Evolutionary conservation across 2,329 filamentous ascomycete genomes (phyloP).

Genomic region (Trichoderma gracile): DNA sequence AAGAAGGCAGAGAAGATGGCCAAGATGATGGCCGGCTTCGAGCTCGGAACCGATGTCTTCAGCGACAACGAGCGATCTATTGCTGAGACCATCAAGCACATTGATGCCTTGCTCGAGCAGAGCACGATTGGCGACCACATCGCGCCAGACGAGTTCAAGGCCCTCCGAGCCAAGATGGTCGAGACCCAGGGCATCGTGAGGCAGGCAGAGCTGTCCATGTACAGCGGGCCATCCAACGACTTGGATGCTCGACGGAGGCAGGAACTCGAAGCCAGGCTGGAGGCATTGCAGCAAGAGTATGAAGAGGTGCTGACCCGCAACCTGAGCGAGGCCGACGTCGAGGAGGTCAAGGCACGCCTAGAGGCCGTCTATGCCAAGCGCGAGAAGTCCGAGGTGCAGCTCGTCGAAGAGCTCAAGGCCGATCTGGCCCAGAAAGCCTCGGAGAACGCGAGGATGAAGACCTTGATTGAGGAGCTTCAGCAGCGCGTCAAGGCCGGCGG

Average conservation of each 20-base stretch:
- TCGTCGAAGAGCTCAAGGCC: constrained; percentile 73
- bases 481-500: constrained; percentile 66
- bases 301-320: constrained; percentile 80
- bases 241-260: constrained; percentile 67
- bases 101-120: constrained; percentile 76
- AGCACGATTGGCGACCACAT: constrained; percentile 76
- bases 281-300: constrained; percentile 76
- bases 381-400: constrained; percentile 69
- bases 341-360: constrained; percentile 79
- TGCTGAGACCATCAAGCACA: constrained; percentile 76
- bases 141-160: constrained; percentile 76
- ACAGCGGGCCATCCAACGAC: constrained; percentile 65
- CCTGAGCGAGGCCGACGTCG: constrained; percentile 73
- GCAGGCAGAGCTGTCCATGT: constrained; percentile 86
- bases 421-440: constrained; percentile 76
- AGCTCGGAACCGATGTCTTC: constrained; percentile 88
- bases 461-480: constrained; percentile 78
- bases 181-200: constrained; percentile 91
- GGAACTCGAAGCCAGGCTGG: constrained; percentile 75
- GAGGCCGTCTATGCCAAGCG: constrained; percentile 75
- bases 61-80: constrained; percentile 90
- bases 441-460: constrained; percentile 79
- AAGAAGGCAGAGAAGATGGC: constrained; percentile 99
- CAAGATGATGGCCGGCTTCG: constrained; percentile 99
- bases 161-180: constrained; percentile 74